Evolutionary conservation across 306 rosid genomes (phyloP).

Genomic region (Sicyos baderoa): DNA sequence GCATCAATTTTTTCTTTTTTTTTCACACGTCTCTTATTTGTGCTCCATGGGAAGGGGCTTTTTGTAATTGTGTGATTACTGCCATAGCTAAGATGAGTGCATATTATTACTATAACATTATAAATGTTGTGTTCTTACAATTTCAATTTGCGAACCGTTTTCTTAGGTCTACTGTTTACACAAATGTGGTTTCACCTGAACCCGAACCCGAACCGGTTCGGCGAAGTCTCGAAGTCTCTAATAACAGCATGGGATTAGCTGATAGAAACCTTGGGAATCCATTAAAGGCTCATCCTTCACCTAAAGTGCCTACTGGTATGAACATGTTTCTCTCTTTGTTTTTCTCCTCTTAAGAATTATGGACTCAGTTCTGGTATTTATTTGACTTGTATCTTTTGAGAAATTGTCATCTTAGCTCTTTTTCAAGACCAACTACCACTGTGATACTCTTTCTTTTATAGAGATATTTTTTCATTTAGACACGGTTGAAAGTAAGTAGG

Average conservation of each 20-base stretch:
- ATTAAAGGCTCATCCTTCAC: conserved; percentile 64
- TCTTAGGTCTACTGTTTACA: conserved; percentile 66
- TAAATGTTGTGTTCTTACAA: conserved; percentile 1
- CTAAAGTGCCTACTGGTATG: conserved; percentile 74
- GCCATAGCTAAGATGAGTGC: background rate
- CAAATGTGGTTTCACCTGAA: conserved; percentile 44
- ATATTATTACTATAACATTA: background rate
- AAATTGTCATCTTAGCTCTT: background rate
- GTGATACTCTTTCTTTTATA: conserved; percentile 2
- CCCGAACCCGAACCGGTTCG: conserved; percentile 41
- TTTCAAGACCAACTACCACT: background rate
- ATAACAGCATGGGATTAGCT: conserved; percentile 22
- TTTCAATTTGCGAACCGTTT: conserved; percentile 7
- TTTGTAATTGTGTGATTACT: background rate
- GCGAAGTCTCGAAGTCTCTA: conserved; percentile 32
- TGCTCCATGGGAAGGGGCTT: background rate
- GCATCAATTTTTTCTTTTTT: background rate
- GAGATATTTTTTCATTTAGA: too few relatives aligned
- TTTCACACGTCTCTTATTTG: background rate
- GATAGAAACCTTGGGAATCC: conserved; percentile 44
- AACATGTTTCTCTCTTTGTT: conserved; percentile 11
- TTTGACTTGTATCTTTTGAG: background rate
- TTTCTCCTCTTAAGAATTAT: background rate
- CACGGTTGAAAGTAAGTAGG: too few relatives aligned
- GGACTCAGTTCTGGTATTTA: background rate